Percentiles rank a stretch among this genome's conserved stretches.
Evolutionary conservation across 2,329 filamentous ascomycete species (phyloP).

Genomic region (Diplodia corticola): DNA sequence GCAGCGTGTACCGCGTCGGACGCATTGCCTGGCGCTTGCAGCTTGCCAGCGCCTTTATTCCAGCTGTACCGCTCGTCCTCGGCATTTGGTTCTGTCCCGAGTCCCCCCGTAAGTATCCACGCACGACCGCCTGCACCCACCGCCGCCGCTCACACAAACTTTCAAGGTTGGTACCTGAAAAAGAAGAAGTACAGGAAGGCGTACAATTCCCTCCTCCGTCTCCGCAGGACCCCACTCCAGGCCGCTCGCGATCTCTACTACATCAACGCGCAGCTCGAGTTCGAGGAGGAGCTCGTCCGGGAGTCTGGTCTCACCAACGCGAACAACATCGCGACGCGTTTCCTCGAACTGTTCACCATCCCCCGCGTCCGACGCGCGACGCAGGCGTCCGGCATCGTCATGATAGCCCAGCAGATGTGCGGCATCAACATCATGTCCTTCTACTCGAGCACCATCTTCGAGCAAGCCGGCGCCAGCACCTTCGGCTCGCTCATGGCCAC

Average conservation of each 20-base stretch:
- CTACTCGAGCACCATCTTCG: constrained; percentile 54
- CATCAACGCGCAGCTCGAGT: constrained; percentile 39
- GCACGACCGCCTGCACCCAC: too few relatives aligned
- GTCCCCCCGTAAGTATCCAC: constrained; percentile 30
- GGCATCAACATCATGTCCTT: constrained; percentile 53
- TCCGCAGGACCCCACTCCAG: constrained; percentile 43
- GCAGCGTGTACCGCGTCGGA: constrained; percentile 37
- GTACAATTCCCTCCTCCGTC: constrained; percentile 40
- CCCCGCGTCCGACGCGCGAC: constrained; percentile 71
- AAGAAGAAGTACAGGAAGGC: constrained; percentile 44
- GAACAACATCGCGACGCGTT: constrained; percentile 43
- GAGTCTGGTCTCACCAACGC: constrained; percentile 24
- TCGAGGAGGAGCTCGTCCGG: constrained; percentile 38
- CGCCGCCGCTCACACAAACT: neutral
- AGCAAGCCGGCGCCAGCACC: constrained; percentile 46
- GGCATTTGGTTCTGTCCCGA: constrained; percentile 46
- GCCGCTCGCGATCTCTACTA: constrained; percentile 48
- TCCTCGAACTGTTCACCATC: constrained; percentile 64
- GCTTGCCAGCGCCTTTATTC: constrained; percentile 43
- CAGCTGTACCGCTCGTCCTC: constrained; percentile 40
- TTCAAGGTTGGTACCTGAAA: constrained; percentile 38
- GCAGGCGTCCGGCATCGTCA: constrained; percentile 73
- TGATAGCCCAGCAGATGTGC: constrained; percentile 68
- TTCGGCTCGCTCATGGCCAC: constrained; percentile 53
- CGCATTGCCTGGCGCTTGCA: constrained; percentile 43